Percentiles rank a stretch among this genome's conserved stretches.
Evolutionary conservation across 2,329 filamentous ascomycete species (phyloP).

Genomic region (Rhynchosporium graminicola): DNA sequence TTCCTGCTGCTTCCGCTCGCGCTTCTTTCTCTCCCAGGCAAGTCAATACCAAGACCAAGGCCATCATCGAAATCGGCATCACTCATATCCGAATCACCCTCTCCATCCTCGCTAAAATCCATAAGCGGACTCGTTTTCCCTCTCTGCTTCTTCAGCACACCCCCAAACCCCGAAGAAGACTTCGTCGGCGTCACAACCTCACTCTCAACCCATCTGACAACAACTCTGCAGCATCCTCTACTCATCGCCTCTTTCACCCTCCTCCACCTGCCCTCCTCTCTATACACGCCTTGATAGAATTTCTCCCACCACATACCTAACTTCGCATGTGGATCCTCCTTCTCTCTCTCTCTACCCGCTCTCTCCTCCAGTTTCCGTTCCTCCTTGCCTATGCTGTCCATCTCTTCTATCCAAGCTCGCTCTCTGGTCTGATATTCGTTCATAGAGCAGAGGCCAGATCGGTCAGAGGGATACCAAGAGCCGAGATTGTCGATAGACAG

Average conservation of each 20-base stretch:
- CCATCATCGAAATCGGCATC: background rate
- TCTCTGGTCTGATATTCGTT: constrained; percentile 7
- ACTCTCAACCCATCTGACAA: constrained; percentile 27
- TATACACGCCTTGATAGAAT: constrained; percentile 23
- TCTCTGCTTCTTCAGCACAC: background rate
- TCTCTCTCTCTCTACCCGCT: background rate
- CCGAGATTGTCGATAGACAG: constrained; percentile 23
- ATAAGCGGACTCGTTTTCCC: constrained; percentile 1
- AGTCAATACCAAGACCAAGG: background rate
- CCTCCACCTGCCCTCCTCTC: constrained; percentile 29
- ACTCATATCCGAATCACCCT: background rate
- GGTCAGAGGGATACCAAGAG: constrained; percentile 11
- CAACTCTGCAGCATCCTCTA: constrained; percentile 31
- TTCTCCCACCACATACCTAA: constrained; percentile 31
- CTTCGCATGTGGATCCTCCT: constrained; percentile 10
- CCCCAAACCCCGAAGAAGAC: background rate
- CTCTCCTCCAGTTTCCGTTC: constrained; percentile 2
- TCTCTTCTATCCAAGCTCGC: background rate
- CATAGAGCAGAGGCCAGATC: background rate
- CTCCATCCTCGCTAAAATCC: background rate
- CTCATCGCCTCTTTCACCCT: constrained; percentile 30
- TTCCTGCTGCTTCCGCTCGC: background rate
- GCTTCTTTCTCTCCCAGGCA: background rate
- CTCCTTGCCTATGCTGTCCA: background rate
- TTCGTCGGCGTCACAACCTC: background rate